phyloP scores from a whole-genome alignment of 495 filamentous ascomycete species.

The Filosporella fistucella region DNA sequence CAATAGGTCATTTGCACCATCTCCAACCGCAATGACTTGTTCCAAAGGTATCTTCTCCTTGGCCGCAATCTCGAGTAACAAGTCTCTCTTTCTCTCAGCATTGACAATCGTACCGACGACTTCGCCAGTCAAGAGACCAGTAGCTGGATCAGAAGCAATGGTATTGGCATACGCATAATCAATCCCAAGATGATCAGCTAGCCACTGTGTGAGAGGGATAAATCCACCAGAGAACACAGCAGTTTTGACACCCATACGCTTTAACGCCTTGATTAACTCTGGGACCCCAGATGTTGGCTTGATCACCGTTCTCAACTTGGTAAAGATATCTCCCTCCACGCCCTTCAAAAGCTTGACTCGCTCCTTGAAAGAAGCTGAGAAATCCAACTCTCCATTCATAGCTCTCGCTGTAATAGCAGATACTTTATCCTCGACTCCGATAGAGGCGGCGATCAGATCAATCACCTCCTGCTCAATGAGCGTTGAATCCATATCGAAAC shows the following conservation, averaged over 20 bases:
- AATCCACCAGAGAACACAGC: constrained; percentile 93
- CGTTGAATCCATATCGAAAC: constrained; percentile 98
- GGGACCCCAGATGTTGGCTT: constrained; percentile 77
- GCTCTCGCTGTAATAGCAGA: constrained; percentile 81
- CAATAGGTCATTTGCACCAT: constrained; percentile 90
- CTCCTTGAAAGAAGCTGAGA: constrained; percentile 72
- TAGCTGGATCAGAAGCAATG: constrained; percentile 54
- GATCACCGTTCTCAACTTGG: constrained; percentile 65
- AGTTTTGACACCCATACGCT: constrained; percentile 71
- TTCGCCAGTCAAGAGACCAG: constrained; percentile 73
- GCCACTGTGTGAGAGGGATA: constrained; percentile 79
- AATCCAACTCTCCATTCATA: constrained; percentile 97
- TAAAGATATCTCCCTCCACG: constrained; percentile 73
- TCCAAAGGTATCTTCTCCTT: constrained; percentile 65
- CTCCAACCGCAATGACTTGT: constrained; percentile 84
- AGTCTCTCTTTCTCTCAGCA: constrained; percentile 69
- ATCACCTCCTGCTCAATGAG: constrained; percentile 96
- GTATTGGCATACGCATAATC: constrained; percentile 89
- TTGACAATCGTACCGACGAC: constrained; percentile 77
- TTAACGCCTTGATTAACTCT: constrained; percentile 67
- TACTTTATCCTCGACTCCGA: constrained; percentile 57
- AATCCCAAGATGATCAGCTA: constrained; percentile 72
- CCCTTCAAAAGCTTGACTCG: constrained; percentile 78
- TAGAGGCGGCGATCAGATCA: constrained; percentile 81
- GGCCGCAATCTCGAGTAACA: constrained; percentile 72